phyloP scores from a whole-genome alignment of 768 basidiomycete genomes.

The Udeniomyces megalosporus region DNA sequence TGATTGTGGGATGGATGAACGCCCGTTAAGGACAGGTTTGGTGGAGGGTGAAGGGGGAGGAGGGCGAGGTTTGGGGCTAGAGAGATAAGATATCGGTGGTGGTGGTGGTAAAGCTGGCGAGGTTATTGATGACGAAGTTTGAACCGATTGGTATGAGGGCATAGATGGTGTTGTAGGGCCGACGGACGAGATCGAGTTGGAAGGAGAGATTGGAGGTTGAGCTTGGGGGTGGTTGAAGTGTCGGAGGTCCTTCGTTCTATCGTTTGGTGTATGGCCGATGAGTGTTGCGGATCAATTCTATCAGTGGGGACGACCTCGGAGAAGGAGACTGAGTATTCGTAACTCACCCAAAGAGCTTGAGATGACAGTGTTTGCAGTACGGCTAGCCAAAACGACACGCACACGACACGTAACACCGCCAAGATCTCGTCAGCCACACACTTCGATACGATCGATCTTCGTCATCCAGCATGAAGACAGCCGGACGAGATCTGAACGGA shows the following conservation, averaged over 20 bases:
- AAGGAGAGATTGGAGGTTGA: not conserved
- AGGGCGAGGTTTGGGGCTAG: slow-evolving; percentile 1
- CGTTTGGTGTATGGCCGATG: too few relatives aligned
- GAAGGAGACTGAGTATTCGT: not conserved
- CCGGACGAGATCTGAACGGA: not conserved
- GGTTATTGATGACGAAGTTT: not conserved
- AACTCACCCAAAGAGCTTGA: not conserved
- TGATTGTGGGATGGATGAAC: not conserved
- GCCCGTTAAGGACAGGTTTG: too few relatives aligned
- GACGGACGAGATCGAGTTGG: not conserved
- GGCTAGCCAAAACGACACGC: not conserved
- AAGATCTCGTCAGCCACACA: too few relatives aligned
- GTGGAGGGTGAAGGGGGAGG: not conserved
- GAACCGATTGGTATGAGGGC: not conserved
- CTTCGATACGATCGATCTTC: too few relatives aligned
- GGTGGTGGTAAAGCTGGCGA: slow-evolving; percentile 22
- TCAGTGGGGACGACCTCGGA: not conserved
- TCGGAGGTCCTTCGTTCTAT: slow-evolving; percentile 22
- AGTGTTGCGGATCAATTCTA: too few relatives aligned
- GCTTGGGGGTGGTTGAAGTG: not conserved
- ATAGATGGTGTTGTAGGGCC: not conserved
- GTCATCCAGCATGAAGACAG: too few relatives aligned
- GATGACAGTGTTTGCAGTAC: not conserved
- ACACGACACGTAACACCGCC: too few relatives aligned
- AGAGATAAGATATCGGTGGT: slow-evolving; percentile 16